Percentiles rank a stretch among this genome's conserved stretches.
Evolutionary conservation across 768 basidiomycete species (phyloP).

Genomic region (Gyrodon lividus): DNA sequence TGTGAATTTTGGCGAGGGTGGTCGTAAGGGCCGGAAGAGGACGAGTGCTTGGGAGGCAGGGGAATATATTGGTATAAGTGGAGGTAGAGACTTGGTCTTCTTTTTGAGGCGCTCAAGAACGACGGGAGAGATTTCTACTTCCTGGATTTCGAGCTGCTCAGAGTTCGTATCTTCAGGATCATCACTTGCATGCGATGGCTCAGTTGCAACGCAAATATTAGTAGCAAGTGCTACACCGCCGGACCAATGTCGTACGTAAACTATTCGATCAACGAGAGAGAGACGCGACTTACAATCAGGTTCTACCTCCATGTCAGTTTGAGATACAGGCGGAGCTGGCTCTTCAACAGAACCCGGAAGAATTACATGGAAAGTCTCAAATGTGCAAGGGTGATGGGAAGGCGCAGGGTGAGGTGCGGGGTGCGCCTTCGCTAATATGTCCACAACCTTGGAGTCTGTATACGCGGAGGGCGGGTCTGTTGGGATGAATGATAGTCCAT

Average conservation of each 20-base stretch:
- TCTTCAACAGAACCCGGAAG: conserved; percentile 45
- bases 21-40: conserved; percentile 45
- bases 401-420: not conserved
- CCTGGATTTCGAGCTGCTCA: conserved; percentile 18
- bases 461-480: conserved; percentile 1
- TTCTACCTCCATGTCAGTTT: conserved; percentile 68
- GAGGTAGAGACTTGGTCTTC: conserved; percentile 21
- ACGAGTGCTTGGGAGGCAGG: conserved; percentile 48
- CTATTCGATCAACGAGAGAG: conserved; percentile 1
- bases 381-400: conserved; percentile 1
- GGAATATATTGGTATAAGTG: conserved; percentile 19
- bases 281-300: conserved; percentile 51
- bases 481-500: not conserved
- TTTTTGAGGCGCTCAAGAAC: conserved; percentile 46
- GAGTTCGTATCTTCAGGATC: conserved; percentile 26
- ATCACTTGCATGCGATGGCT: not conserved
- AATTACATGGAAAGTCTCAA: conserved; percentile 14
- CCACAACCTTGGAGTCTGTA: conserved; percentile 14
- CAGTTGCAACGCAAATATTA: conserved; percentile 32
- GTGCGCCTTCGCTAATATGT: conserved; percentile 11
- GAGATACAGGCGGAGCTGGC: conserved; percentile 36
- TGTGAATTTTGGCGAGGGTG: conserved; percentile 16
- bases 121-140: conserved; percentile 42
- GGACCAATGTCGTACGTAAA: not conserved
- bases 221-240: conserved; percentile 3